Evolutionary conservation across 176 grass and related monocot species (phyloP).

Genomic region (Pontederia paniculata): DNA sequence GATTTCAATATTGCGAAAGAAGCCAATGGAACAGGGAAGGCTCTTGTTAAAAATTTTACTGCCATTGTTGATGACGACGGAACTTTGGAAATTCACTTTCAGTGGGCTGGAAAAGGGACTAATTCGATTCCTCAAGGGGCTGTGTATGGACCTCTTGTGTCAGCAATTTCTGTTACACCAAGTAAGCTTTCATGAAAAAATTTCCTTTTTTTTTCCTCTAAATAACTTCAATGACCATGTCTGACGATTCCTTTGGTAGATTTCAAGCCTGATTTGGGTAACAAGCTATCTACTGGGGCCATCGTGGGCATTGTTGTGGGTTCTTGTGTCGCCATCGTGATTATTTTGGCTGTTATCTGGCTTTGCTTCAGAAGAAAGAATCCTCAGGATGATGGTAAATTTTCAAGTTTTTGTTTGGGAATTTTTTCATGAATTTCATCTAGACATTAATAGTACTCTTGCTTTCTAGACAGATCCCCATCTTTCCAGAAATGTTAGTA

Average conservation of each 20-base stretch:
- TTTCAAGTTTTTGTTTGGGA: neutral
- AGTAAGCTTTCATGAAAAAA: neutral
- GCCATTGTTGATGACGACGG: neutral
- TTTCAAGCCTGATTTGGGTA: neutral
- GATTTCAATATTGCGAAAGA: slow-evolving; percentile 8
- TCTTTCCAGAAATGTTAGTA: no score
- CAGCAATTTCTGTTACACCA: slow-evolving; percentile 54
- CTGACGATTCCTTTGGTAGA: neutral
- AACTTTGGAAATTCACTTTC: slow-evolving; percentile 7
- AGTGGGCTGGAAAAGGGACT: slow-evolving; percentile 56
- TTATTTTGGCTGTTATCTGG: neutral
- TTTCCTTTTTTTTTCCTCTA: neutral
- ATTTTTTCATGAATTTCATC: neutral
- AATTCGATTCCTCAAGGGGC: slow-evolving; percentile 48
- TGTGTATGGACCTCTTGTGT: slow-evolving; percentile 79
- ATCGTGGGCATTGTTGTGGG: slow-evolving; percentile 8
- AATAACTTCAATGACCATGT: neutral
- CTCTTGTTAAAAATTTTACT: neutral
- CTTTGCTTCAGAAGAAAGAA: slow-evolving; percentile 2
- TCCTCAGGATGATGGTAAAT: neutral
- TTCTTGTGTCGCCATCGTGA: neutral
- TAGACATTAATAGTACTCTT: no score
- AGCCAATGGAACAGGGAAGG: slow-evolving; percentile 3
- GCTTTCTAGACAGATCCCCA: no score
- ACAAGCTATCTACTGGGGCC: slow-evolving; percentile 5